Conservation (phyloP, 345 rosid genomes). For the Ailanthus altissimus region DNA sequence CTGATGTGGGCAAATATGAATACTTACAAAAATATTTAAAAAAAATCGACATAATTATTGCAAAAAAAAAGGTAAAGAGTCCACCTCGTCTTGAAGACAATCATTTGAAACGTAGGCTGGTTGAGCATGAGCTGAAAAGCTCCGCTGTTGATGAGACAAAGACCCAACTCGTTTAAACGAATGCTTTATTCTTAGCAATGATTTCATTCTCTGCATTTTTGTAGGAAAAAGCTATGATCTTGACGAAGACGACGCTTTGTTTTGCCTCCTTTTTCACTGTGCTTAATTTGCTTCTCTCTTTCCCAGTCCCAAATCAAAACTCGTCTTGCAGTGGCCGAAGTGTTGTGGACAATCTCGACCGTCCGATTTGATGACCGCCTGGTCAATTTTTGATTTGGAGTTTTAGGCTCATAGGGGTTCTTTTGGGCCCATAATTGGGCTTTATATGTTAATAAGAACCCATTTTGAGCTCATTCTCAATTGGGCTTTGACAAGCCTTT, state of each 20-base stretch:
- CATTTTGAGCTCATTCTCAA: background rate
- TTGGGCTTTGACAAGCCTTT: background rate
- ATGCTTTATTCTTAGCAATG: constrained; percentile 37
- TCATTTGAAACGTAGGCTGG: constrained; percentile 51
- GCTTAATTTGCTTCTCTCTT: background rate
- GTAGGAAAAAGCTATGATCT: background rate
- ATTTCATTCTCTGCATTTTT: constrained; percentile 58
- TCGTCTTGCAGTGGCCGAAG: background rate
- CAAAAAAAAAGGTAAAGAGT: background rate
- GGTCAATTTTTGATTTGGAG: background rate
- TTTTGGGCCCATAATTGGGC: background rate
- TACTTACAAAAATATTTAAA: background rate
- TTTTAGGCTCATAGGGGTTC: background rate
- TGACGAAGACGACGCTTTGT: background rate
- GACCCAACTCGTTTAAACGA: constrained; percentile 42
- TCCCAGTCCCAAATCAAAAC: background rate
- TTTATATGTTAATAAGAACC: background rate
- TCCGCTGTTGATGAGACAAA: constrained; percentile 35
- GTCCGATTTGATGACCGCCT: constrained; percentile 1
- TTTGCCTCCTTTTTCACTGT: constrained; percentile 1
- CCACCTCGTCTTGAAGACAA: constrained; percentile 67
- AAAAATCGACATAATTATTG: background rate
- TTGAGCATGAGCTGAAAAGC: constrained; percentile 68
- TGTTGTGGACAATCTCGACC: background rate
- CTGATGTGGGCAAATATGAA: background rate